Evolutionary conservation across 768 basidiomycete species (phyloP).

Genomic region (Pisolithus marmoratus): DNA sequence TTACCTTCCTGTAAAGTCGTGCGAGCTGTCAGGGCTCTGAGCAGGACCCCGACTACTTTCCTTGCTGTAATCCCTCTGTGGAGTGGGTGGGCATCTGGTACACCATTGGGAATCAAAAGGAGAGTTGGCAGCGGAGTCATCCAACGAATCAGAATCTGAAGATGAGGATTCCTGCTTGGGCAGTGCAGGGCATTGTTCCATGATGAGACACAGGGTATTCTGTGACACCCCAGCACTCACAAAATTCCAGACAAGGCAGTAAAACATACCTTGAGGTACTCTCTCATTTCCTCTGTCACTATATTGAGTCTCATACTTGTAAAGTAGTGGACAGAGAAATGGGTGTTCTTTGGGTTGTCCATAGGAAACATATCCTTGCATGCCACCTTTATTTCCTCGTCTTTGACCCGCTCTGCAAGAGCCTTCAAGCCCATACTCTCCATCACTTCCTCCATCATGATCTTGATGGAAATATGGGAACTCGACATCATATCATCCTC

Average conservation of each 20-base stretch:
- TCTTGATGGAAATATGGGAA: conserved; percentile 96
- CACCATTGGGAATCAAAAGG: conserved; percentile 29
- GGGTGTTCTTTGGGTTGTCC: conserved; percentile 94
- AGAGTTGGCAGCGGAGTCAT: conserved; percentile 32
- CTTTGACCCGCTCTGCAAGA: conserved; percentile 85
- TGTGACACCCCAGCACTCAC: too few species aligned
- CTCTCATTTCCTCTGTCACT: conserved; percentile 94
- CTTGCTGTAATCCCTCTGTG: conserved; percentile 19
- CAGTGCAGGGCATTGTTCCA: conserved; percentile 90
- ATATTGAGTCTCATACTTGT: conserved; percentile 89
- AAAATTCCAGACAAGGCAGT: too few species aligned
- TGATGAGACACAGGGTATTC: conserved; percentile 89
- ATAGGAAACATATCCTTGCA: conserved; percentile 90
- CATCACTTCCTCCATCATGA: conserved; percentile 91
- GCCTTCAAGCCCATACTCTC: conserved; percentile 87
- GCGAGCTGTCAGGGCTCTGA: conserved; percentile 28
- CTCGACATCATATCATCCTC: conserved; percentile 97
- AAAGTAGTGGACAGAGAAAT: conserved; percentile 97
- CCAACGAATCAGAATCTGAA: too few species aligned
- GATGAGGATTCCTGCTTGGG: conserved; percentile 59
- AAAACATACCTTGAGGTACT: conserved; percentile 77
- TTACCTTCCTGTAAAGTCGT: conserved; percentile 12
- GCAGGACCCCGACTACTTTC: conserved; percentile 11
- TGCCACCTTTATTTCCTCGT: conserved; percentile 68
- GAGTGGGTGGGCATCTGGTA: conserved; percentile 26